Base-by-base conservation (phyloP, 345 rosid species). In the Arabidopsis suecica region DNA sequence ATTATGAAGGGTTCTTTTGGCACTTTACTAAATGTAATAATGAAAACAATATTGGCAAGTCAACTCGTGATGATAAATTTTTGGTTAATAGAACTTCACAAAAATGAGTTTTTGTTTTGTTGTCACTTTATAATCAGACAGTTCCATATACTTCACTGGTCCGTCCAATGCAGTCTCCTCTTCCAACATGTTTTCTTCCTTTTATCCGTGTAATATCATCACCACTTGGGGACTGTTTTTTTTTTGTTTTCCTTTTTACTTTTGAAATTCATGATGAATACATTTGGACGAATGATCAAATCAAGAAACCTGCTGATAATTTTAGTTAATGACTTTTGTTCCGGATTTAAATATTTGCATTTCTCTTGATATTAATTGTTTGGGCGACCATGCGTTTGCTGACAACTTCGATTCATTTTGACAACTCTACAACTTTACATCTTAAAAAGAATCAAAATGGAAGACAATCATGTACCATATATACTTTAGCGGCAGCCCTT, bases 1-100 rank as follows among this genome's bases (percentile, higher is more conserved):
- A 78, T 67, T 30, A 72, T 16, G 72, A 78, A 66, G 44, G 38
- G 50, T 61, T 76, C 65, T 57, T 72, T 72, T 61, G 74, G 78
- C 81, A 72, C 68, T 78, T 78, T 72, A 78, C 77, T 59, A 72
- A 72, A 58, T 72, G 78, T 67, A 72, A 78, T 72, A 72, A 78
- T 78, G 81, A 60, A 72, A 47, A 77, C 70, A 78, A 67, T 70
- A 68, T 72, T 60, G 78, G 74, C 68, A 78, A 78, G 78, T 72
- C 78, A 78, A 72, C 73, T 72, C 78, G 65, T 67, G 58, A 72
- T 72, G 53, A 66, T 72, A 72, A 60, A 25, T 3, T 59, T 63
- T 48, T 48, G 37, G 68, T 50, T 50, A 22, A 51, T 67, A 65
- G 37, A 51, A 66, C 66, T 66, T 66, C 65, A 59, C 36, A 68